Conservation (phyloP, 352 stramenopile genomes). For the Peronospora farinosa region DNA sequence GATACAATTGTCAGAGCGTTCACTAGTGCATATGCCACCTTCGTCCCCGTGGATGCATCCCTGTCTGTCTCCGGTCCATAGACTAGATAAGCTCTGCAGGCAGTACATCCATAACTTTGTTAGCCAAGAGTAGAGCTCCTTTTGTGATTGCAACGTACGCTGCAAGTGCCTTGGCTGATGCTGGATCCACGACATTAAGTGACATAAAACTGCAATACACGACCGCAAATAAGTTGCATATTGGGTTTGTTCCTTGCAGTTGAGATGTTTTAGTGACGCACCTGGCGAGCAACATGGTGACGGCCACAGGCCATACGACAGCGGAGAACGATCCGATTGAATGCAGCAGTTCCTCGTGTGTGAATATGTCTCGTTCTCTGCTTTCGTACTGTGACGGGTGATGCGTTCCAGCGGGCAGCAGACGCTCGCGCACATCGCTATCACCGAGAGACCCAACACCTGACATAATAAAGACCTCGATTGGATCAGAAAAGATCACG, state of each 20-base stretch:
- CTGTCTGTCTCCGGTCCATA: slow-evolving; percentile 58
- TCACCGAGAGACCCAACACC: slow-evolving; percentile 16
- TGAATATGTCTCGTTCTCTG: slow-evolving; percentile 42
- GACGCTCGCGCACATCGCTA: slow-evolving; percentile 39
- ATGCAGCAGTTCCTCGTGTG: slow-evolving; percentile 78
- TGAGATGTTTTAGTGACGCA: slow-evolving; percentile 9
- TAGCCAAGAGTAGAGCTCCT: not conserved
- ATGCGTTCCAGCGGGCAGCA: slow-evolving; percentile 26
- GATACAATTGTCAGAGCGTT: slow-evolving; percentile 88
- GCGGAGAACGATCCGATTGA: slow-evolving; percentile 82
- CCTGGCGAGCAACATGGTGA: slow-evolving; percentile 82
- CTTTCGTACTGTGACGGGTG: slow-evolving; percentile 14
- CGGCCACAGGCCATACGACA: slow-evolving; percentile 68
- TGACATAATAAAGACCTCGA: slow-evolving; percentile 7
- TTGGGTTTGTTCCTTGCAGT: not conserved
- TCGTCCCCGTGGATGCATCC: slow-evolving; percentile 51
- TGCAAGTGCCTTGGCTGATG: slow-evolving; percentile 60
- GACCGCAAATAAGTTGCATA: not conserved
- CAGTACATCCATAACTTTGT: not conserved
- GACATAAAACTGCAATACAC: slow-evolving; percentile 57
- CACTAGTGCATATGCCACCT: slow-evolving; percentile 68
- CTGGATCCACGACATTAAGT: slow-evolving; percentile 70
- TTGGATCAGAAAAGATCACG: no score
- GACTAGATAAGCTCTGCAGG: slow-evolving; percentile 66
- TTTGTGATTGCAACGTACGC: slow-evolving; percentile 37